Base-by-base conservation (phyloP, 1,139 yeast species). In the Casaregolazyma lundiana region DNA sequence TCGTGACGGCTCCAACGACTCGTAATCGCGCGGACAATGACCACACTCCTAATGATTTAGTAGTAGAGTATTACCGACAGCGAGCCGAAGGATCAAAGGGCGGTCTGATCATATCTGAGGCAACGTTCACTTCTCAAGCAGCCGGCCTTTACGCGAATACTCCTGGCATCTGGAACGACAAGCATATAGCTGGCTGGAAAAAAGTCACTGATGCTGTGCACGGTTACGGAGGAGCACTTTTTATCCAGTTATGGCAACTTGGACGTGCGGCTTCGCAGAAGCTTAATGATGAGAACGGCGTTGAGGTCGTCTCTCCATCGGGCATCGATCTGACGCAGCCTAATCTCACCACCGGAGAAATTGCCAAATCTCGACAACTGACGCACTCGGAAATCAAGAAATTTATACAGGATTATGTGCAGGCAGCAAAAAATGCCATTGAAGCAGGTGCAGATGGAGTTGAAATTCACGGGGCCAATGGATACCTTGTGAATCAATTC, bases 401-500 rank as follows among this genome's bases (percentile, higher is more conserved):
- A 26, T 57, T 66, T 42, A 62, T 72, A 16, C 50, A 65, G 47
- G 61, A 64, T 35, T 75, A 59, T 47, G 67, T 65, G 1, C 50
- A 55, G 2, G 78, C 78, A 7, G 78, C 78, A 18, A 65, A 65
- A 52, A 67, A 68, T 43, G 73, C 80, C 0, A 47, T 76, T 30
- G 68, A 60, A 6, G 81, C 82, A 3, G 87, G 87, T 9, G 80
- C 81, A 49, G 90, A 84, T 60, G 80, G 80, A 55, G 75, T 84
- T 30, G 87, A 84, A 63, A 60, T 84, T 47, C 90, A 83, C 59
- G 68, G 69, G 44, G 90, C 88, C 11, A 80, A 83, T 64, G 88
- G 88, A 8, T 81, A 78, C 63, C 65, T 81, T 48, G 55, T 80
- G 44, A 55, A 57, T 45, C 55, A 52, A 45, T 82, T 84, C 58